Percentiles rank a stretch among this genome's conserved stretches.
phyloP scores from a whole-genome alignment of 805 yeast species.

The Yamadazyma sp. region DNA sequence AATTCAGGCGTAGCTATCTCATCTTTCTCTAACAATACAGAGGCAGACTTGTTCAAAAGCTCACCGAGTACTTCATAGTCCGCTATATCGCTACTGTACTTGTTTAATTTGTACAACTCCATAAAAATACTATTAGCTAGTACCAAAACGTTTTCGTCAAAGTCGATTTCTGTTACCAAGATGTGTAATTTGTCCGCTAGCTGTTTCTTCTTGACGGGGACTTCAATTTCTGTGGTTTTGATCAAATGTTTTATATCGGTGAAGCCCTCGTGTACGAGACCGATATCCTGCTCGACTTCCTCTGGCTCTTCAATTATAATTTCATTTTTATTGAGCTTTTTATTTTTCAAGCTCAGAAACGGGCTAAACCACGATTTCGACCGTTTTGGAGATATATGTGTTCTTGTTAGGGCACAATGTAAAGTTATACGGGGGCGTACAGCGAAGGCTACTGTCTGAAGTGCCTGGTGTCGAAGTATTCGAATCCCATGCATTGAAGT shows the following conservation, averaged over 20 bases:
- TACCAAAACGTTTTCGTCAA: constrained; percentile 5
- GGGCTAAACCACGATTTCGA: constrained; percentile 5
- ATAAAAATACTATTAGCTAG: constrained; percentile 11
- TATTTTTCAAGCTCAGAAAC: background rate
- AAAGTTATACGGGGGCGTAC: too few species aligned
- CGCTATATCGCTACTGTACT: background rate
- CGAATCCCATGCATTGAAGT: background rate
- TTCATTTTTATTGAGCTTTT: constrained; percentile 1
- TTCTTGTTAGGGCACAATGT: too few species aligned
- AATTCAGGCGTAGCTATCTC: constrained; percentile 24
- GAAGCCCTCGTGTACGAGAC: constrained; percentile 2
- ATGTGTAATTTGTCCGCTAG: constrained; percentile 7
- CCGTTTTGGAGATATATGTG: constrained; percentile 1
- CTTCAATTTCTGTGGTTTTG: constrained; percentile 11
- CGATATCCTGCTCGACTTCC: background rate
- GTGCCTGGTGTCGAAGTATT: too few species aligned
- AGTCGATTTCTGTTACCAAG: constrained; percentile 6
- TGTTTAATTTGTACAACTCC: constrained; percentile 15
- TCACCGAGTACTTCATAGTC: background rate
- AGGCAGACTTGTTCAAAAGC: constrained; percentile 7
- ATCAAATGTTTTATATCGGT: constrained; percentile 13
- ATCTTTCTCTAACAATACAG: constrained; percentile 5
- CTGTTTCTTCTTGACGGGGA: background rate
- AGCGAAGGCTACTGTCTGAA: background rate
- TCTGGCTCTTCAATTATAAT: constrained; percentile 14